These are phyloP conservation scores for Collybia mongolica DNA, from an alignment of 768 basidiomycete genomes.

Conservation along the genomic window DNA sequence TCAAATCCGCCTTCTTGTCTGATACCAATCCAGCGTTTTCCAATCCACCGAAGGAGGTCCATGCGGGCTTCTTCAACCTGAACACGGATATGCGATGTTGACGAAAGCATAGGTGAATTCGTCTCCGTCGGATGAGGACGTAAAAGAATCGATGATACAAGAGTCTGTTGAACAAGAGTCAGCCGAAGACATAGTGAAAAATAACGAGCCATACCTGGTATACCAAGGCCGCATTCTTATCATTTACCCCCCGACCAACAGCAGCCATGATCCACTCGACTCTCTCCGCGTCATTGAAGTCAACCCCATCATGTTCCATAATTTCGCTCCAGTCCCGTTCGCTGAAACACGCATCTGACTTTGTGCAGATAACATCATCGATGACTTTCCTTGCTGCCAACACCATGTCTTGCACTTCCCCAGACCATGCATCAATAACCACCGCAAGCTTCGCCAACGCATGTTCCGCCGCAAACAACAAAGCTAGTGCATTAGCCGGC, in stretches of 20 bases:
- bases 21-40: slow-evolving; percentile 74
- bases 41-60: slow-evolving; percentile 72
- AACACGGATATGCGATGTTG: slow-evolving; percentile 68
- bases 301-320: slow-evolving; percentile 68
- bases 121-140: slow-evolving; percentile 61
- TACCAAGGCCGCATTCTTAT: slow-evolving; percentile 60
- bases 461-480: slow-evolving; percentile 66
- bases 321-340: slow-evolving; percentile 72
- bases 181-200: background rate
- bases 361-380: slow-evolving; percentile 57
- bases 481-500: slow-evolving; percentile 62
- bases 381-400: slow-evolving; percentile 56
- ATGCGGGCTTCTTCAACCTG: slow-evolving; percentile 72
- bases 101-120: slow-evolving; percentile 59
- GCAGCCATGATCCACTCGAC: slow-evolving; percentile 76
- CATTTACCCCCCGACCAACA: slow-evolving; percentile 58
- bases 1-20: slow-evolving; percentile 81
- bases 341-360: slow-evolving; percentile 65
- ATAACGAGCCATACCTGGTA: slow-evolving; percentile 62
- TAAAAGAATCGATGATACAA: slow-evolving; percentile 73
- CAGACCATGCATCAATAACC: slow-evolving; percentile 72
- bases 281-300: slow-evolving; percentile 77
- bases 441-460: slow-evolving; percentile 54
- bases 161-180: slow-evolving; percentile 39
- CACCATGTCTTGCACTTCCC: slow-evolving; percentile 66